phyloP scores from a whole-genome alignment of 2,329 filamentous ascomycete genomes.

The Cladosporium phlei region DNA sequence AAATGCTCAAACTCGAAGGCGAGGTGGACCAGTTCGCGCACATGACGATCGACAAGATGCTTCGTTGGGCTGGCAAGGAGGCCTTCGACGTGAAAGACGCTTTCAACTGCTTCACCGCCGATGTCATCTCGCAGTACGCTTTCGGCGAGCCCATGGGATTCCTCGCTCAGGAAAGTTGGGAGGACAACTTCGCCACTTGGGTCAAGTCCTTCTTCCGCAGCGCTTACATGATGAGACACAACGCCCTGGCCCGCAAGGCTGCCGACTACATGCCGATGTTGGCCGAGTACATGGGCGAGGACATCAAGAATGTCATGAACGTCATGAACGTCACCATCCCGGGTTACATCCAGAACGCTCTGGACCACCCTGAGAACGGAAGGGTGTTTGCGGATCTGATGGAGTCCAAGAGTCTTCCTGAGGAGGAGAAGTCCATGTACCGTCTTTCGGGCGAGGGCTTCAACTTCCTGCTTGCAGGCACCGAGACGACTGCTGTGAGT shows the following conservation, averaged over 20 bases:
- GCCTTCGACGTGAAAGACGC: conserved; percentile 37
- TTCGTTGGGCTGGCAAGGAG: conserved; percentile 48
- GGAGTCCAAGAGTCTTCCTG: conserved; percentile 4
- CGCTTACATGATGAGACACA: conserved; percentile 13
- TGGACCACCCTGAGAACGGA: conserved; percentile 3
- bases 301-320: conserved; percentile 7
- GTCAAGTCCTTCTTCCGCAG: conserved; percentile 13
- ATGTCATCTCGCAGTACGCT: conserved; percentile 52
- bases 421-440: conserved; percentile 11
- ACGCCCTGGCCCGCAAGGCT: conserved; percentile 6
- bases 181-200: conserved; percentile 9
- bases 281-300: conserved; percentile 11
- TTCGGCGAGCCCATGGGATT: conserved; percentile 53
- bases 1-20: conserved; percentile 20
- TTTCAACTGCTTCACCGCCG: conserved; percentile 50
- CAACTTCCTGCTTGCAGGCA: conserved; percentile 15
- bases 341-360: conserved; percentile 2
- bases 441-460: conserved; percentile 14
- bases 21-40: conserved; percentile 35
- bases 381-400: conserved; percentile 6
- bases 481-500: conserved; percentile 15
- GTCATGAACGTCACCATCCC: conserved; percentile 7
- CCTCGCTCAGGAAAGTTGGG: conserved; percentile 37
- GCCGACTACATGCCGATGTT: conserved; percentile 3
- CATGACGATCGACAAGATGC: conserved; percentile 55